Evolutionary conservation across 164 flowering plant genomes (phyloP).

Genomic region (Brasenia schreberi): DNA sequence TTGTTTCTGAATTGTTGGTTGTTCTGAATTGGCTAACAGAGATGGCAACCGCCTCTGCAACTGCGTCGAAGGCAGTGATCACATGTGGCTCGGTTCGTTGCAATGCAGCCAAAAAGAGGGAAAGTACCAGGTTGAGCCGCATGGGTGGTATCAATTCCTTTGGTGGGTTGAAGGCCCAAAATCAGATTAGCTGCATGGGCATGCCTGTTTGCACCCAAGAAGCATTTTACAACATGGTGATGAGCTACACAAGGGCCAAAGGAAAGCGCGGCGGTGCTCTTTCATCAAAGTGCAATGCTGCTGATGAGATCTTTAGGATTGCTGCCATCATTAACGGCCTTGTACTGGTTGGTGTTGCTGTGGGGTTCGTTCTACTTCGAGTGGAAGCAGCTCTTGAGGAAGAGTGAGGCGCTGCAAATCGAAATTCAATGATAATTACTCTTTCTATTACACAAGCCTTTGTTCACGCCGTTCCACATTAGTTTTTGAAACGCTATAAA

Average conservation of each 20-base stretch:
- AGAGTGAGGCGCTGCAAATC: background rate
- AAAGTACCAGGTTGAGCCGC: constrained; percentile 20
- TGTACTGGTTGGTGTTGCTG: constrained; percentile 50
- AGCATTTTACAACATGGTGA: constrained; percentile 25
- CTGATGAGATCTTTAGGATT: constrained; percentile 51
- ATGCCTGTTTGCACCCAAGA: constrained; percentile 35
- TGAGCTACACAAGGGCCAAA: constrained; percentile 20
- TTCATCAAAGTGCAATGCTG: constrained; percentile 35
- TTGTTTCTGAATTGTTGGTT: background rate
- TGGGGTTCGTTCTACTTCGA: constrained; percentile 54
- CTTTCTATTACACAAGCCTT: too few species aligned
- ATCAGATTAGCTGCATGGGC: constrained; percentile 35
- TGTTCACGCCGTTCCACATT: too few species aligned
- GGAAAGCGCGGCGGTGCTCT: constrained; percentile 39
- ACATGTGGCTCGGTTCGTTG: constrained; percentile 6
- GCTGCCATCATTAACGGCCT: constrained; percentile 51
- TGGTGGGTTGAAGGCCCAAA: constrained; percentile 58
- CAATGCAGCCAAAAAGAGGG: constrained; percentile 10
- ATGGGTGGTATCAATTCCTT: constrained; percentile 51
- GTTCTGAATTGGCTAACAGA: constrained; percentile 2
- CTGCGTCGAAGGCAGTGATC: constrained; percentile 14
- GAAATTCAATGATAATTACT: too few species aligned
- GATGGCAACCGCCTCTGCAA: constrained; percentile 35
- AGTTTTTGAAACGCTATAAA: too few species aligned
- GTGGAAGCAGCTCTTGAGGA: constrained; percentile 50